A percentile compares a stretch with the other conserved stretches of the same genome.
phyloP scores from a whole-genome alignment of 208 protist genomes.

The Angomonas ambiguus region DNA sequence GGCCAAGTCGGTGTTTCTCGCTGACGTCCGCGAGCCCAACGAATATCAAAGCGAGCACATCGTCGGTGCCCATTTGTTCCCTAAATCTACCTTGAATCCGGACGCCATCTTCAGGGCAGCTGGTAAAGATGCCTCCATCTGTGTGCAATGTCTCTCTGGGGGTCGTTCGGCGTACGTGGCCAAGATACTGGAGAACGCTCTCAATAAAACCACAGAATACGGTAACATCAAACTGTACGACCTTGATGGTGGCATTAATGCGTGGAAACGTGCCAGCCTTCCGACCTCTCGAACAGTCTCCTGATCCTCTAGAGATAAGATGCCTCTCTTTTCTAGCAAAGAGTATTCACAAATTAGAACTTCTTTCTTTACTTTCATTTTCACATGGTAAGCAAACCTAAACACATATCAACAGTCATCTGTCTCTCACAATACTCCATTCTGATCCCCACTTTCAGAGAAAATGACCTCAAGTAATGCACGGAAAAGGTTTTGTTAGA shows the following conservation, averaged over 20 bases:
- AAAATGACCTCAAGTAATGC: too few relatives aligned
- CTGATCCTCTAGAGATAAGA: neutral
- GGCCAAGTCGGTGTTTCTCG: slow-evolving; percentile 26
- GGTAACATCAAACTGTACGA: slow-evolving; percentile 29
- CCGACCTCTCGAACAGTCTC: slow-evolving; percentile 4
- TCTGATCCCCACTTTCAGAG: too few relatives aligned
- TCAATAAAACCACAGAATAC: slow-evolving; percentile 13
- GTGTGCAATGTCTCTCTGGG: slow-evolving; percentile 35
- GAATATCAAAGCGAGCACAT: slow-evolving; percentile 50
- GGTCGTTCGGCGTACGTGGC: slow-evolving; percentile 26
- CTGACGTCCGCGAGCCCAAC: slow-evolving; percentile 31
- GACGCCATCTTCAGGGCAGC: slow-evolving; percentile 25
- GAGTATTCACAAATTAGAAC: neutral
- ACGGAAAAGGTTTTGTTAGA: too few relatives aligned
- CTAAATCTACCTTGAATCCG: slow-evolving; percentile 19
- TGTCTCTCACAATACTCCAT: too few relatives aligned
- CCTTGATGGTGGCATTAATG: slow-evolving; percentile 37
- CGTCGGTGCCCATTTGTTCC: slow-evolving; percentile 24
- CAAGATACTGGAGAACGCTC: slow-evolving; percentile 10
- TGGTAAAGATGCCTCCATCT: slow-evolving; percentile 15
- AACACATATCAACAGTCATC: too few relatives aligned
- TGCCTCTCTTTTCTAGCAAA: neutral
- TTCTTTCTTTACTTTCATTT: too few relatives aligned
- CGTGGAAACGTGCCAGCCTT: slow-evolving; percentile 25
- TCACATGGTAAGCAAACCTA: too few relatives aligned